Conservation (phyloP, 2,329 filamentous ascomycete genomes). For the Aureobasidium mangrovei region DNA sequence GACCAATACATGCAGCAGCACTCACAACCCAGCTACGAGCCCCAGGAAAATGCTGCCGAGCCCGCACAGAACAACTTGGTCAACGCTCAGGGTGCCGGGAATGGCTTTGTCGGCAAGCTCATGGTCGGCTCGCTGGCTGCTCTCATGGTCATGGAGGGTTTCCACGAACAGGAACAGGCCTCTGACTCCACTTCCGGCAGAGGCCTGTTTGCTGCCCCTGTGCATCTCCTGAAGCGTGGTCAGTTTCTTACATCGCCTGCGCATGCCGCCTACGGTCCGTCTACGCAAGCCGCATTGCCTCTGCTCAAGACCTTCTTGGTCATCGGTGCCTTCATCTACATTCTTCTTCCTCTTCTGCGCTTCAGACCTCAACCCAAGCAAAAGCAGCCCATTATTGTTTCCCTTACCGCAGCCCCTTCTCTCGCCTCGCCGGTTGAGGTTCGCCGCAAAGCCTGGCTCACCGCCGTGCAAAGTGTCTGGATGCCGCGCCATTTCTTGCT, state of each 20-base stretch:
- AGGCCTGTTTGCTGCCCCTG: slow-evolving; percentile 36
- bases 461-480: slow-evolving; percentile 85
- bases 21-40: slow-evolving; percentile 24
- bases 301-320: slow-evolving; percentile 44
- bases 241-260: slow-evolving; percentile 6
- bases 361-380: slow-evolving; percentile 48
- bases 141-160: slow-evolving; percentile 81
- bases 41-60: slow-evolving; percentile 25
- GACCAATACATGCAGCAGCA: slow-evolving; percentile 29
- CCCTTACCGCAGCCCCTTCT: slow-evolving; percentile 51
- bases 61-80: slow-evolving; percentile 29
- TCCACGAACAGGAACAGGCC: slow-evolving; percentile 55
- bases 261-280: slow-evolving; percentile 7
- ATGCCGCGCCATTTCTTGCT: slow-evolving; percentile 81
- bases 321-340: slow-evolving; percentile 46
- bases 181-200: slow-evolving; percentile 34
- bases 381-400: slow-evolving; percentile 31
- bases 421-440: slow-evolving; percentile 76
- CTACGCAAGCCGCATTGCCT: slow-evolving; percentile 27
- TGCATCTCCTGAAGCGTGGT: slow-evolving; percentile 27
- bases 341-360: slow-evolving; percentile 48
- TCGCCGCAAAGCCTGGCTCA: slow-evolving; percentile 83
- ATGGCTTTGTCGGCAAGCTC: slow-evolving; percentile 58
- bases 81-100: slow-evolving; percentile 33
- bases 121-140: slow-evolving; percentile 90